Percentiles rank a stretch among this genome's conserved stretches.
Evolutionary conservation across 2,329 filamentous ascomycete species (phyloP).

Genomic region (Diplodia seriata): DNA sequence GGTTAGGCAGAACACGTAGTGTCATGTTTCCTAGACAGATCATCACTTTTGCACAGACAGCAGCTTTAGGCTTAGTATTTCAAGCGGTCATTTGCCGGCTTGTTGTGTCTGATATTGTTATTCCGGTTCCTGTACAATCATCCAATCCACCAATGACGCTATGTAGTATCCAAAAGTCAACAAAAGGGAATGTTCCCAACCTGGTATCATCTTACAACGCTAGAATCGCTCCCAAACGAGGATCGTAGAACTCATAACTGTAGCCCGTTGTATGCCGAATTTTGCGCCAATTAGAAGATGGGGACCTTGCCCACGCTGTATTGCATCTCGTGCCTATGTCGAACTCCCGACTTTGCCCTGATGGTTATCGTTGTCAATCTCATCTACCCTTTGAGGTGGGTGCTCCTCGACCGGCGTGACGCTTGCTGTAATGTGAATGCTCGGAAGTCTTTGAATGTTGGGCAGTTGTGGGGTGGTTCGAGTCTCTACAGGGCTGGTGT

Average conservation of each 20-base stretch:
- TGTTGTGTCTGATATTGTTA: slow-evolving; percentile 9
- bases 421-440: slow-evolving; percentile 25
- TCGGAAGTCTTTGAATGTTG: slow-evolving; percentile 30
- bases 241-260: slow-evolving; percentile 27
- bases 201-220: slow-evolving; percentile 31
- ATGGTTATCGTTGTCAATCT: slow-evolving; percentile 4
- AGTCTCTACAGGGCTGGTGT: slow-evolving; percentile 50
- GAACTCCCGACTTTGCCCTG: slow-evolving; percentile 9
- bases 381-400: slow-evolving; percentile 20
- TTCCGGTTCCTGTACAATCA: slow-evolving; percentile 11
- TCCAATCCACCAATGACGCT: slow-evolving; percentile 11
- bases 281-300: slow-evolving; percentile 22
- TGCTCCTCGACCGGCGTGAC: slow-evolving; percentile 30
- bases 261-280: slow-evolving; percentile 23
- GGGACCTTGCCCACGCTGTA: not conserved
- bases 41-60: not conserved
- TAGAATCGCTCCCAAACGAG: slow-evolving; percentile 24
- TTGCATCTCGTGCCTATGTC: not conserved
- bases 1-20: slow-evolving; percentile 1
- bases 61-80: not conserved
- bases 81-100: not conserved
- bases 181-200: slow-evolving; percentile 24
- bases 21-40: not conserved
- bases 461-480: slow-evolving; percentile 12
- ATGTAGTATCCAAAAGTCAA: slow-evolving; percentile 21